These are phyloP conservation scores for Plasmodium vivax DNA, from an alignment of 169 alveolate genomes.

Conservation along the genomic window DNA sequence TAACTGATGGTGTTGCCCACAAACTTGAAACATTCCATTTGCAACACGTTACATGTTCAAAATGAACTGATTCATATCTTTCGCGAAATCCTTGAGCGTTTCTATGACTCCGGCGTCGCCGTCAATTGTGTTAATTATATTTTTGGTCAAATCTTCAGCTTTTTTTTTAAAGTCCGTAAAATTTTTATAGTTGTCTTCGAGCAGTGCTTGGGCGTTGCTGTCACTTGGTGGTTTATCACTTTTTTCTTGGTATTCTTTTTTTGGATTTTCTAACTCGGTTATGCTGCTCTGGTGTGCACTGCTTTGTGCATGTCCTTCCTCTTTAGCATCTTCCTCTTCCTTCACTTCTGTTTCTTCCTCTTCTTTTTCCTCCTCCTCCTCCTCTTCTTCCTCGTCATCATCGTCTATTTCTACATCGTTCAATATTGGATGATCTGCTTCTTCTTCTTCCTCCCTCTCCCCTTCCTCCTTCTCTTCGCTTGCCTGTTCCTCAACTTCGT, in stretches of 20 bases:
- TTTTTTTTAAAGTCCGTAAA: too few relatives aligned
- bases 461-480: neutral
- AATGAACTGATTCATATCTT: neutral
- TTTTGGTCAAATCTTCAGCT: too few relatives aligned
- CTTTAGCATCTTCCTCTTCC: neutral
- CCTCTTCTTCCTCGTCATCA: neutral
- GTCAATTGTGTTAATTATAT: too few relatives aligned
- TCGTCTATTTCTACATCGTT: neutral
- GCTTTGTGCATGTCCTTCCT: too few relatives aligned
- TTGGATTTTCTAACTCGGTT: neutral
- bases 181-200: too few relatives aligned
- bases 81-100: neutral
- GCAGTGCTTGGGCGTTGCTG: neutral
- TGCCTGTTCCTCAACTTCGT: neutral
- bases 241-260: neutral
- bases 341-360: neutral
- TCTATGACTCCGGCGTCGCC: neutral
- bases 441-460: neutral
- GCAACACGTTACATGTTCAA: neutral
- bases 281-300: too few relatives aligned
- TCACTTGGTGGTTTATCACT: neutral
- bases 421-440: too few relatives aligned
- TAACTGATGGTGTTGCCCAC: neutral
- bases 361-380: neutral
- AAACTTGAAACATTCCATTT: neutral